Evolutionary conservation across 2,329 filamentous ascomycete genomes (phyloP).

Genomic region (Trichoderma guizhouense): DNA sequence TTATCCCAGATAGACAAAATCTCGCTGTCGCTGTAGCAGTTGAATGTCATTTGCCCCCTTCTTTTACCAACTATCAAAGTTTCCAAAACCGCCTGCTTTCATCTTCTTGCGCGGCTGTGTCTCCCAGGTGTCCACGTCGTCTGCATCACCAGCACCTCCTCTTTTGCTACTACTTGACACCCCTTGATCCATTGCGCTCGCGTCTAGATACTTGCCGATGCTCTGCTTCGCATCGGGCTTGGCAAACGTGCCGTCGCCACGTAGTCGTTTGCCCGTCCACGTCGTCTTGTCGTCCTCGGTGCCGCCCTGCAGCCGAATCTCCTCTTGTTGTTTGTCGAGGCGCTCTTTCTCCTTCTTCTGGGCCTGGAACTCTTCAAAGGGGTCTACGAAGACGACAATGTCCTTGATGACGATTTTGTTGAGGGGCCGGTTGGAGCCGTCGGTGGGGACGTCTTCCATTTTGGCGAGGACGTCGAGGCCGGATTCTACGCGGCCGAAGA

Average conservation of each 20-base stretch:
- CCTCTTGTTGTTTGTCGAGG: constrained; percentile 55
- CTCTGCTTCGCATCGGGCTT: constrained; percentile 39
- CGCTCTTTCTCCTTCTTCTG: constrained; percentile 64
- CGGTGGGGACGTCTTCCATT: constrained; percentile 74
- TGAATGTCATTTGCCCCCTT: background rate
- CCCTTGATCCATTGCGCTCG: constrained; percentile 37
- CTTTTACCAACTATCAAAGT: constrained; percentile 84
- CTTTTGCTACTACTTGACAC: constrained; percentile 49
- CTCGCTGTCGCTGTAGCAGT: background rate
- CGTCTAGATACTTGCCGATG: constrained; percentile 81
- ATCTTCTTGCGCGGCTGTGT: constrained; percentile 75
- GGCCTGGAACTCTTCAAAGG: constrained; percentile 89
- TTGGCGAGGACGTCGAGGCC: constrained; percentile 67
- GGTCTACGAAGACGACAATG: constrained; percentile 84
- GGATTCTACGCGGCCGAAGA: constrained; percentile 83
- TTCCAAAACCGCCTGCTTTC: constrained; percentile 78
- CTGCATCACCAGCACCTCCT: constrained; percentile 50
- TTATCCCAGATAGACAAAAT: background rate
- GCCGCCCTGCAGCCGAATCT: constrained; percentile 62
- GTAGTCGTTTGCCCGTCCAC: constrained; percentile 92
- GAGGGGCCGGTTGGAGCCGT: constrained; percentile 70
- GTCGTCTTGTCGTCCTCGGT: constrained; percentile 87
- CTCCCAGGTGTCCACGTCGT: constrained; percentile 62
- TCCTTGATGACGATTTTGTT: constrained; percentile 79
- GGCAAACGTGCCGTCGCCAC: constrained; percentile 60